Conservation (phyloP, 495 filamentous ascomycete genomes). For the Tuber aestivum region DNA sequence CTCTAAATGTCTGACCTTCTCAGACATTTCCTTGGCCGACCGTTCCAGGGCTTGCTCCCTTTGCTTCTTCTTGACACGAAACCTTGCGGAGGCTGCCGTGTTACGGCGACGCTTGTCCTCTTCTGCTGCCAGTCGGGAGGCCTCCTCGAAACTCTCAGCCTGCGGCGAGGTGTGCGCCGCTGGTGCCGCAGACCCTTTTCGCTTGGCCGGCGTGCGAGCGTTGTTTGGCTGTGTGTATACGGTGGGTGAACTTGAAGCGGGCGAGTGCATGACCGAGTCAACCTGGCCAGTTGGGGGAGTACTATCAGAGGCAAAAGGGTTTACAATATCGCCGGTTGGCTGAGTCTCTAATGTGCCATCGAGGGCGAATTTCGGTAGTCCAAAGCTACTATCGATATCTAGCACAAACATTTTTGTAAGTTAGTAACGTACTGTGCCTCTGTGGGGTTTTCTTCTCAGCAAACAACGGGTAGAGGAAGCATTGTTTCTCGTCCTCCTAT, state of each 20-base stretch:
- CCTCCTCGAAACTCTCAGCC: constrained; percentile 53
- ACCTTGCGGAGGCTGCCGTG: constrained; percentile 91
- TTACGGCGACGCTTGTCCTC: constrained; percentile 97
- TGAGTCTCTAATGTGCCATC: constrained; percentile 11
- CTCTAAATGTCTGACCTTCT: constrained; percentile 73
- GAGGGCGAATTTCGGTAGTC: constrained; percentile 23
- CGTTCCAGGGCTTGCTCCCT: constrained; percentile 91
- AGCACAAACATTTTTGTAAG: background rate
- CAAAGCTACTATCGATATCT: constrained; percentile 35
- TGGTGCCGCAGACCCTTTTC: constrained; percentile 30
- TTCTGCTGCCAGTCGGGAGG: constrained; percentile 77
- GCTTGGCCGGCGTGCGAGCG: constrained; percentile 22
- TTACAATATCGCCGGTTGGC: constrained; percentile 3
- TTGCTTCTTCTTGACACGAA: constrained; percentile 99
- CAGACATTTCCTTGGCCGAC: constrained; percentile 81
- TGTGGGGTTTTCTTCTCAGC: background rate
- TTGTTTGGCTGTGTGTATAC: constrained; percentile 43
- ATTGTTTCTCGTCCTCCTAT: background rate
- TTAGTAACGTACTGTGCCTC: constrained; percentile 10
- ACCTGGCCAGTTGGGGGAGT: constrained; percentile 10
- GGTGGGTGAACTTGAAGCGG: constrained; percentile 25
- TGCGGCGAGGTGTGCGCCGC: constrained; percentile 5
- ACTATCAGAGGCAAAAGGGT: constrained; percentile 7
- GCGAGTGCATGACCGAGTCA: constrained; percentile 14
- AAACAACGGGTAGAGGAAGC: background rate